Conservation (phyloP, 306 rosid species). For the Sicyos baderoa region DNA sequence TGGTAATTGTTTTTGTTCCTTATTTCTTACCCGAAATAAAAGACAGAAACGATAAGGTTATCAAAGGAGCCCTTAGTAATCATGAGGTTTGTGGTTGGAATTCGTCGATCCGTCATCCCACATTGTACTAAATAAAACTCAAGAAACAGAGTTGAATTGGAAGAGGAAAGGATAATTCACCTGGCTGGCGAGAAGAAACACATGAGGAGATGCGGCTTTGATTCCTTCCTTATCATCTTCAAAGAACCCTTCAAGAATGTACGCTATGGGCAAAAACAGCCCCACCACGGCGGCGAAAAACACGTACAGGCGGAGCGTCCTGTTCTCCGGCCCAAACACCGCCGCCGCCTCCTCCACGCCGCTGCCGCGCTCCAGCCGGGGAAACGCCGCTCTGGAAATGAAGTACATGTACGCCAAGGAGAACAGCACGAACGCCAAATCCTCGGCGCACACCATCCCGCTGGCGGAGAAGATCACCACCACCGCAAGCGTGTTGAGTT, state of each 20-base stretch:
- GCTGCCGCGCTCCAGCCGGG: conserved; percentile 20
- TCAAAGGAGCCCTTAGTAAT: too few species aligned
- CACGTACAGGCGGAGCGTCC: conserved; percentile 49
- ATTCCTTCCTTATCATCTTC: conserved; percentile 75
- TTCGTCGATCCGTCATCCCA: too few species aligned
- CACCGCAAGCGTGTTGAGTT: conserved; percentile 54
- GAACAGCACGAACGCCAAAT: conserved; percentile 52
- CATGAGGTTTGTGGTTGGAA: too few species aligned
- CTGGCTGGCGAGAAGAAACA: conserved; percentile 68
- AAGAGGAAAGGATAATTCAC: neutral
- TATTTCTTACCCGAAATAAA: too few species aligned
- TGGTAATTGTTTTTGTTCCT: too few species aligned
- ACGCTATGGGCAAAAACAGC: conserved; percentile 58
- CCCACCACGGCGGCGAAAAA: conserved; percentile 48
- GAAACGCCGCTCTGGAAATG: conserved; percentile 63
- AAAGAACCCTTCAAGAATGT: conserved; percentile 56
- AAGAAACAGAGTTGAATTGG: too few species aligned
- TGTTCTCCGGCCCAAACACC: conserved; percentile 40
- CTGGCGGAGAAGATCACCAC: conserved; percentile 55
- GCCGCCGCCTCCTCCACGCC: conserved; percentile 22
- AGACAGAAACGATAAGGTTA: too few species aligned
- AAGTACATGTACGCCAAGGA: conserved; percentile 49
- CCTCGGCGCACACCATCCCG: conserved; percentile 65
- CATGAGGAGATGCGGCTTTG: conserved; percentile 78
- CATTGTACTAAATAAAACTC: too few species aligned